Evolutionary conservation across 495 filamentous ascomycete genomes (phyloP).

Genomic region (Hyaloscypha finlandica): DNA sequence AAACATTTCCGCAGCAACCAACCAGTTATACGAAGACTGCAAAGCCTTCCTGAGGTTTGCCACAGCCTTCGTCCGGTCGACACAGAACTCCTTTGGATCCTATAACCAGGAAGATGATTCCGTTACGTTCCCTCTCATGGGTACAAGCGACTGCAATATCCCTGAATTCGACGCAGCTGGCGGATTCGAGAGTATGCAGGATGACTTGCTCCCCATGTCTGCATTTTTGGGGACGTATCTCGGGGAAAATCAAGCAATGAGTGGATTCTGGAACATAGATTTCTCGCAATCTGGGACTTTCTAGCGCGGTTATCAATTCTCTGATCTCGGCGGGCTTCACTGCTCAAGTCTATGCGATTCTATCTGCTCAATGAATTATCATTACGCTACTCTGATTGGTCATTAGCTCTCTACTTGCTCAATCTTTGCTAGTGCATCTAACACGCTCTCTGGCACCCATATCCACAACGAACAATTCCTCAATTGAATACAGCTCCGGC

Average conservation of each 20-base stretch:
- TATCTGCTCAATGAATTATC: no score
- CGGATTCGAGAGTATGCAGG: neutral
- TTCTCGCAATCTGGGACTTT: neutral
- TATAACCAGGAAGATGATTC: neutral
- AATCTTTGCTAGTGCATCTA: no score
- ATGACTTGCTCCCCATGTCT: neutral
- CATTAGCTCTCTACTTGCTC: no score
- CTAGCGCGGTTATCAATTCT: neutral
- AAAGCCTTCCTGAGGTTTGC: neutral
- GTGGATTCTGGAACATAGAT: neutral
- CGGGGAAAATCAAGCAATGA: neutral
- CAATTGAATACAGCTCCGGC: no score
- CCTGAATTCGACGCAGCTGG: neutral
- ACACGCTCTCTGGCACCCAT: no score
- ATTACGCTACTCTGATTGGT: no score
- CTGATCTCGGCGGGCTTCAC: no score
- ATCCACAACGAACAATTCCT: no score
- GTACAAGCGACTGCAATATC: neutral
- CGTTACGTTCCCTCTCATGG: neutral
- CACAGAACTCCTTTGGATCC: neutral
- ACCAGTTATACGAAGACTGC: neutral
- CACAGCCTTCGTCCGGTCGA: neutral
- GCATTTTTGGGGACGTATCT: neutral
- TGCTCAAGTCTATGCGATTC: no score
- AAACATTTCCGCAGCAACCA: neutral